Base-by-base conservation (phyloP, 345 rosid species). In the Kandelia obovata region DNA sequence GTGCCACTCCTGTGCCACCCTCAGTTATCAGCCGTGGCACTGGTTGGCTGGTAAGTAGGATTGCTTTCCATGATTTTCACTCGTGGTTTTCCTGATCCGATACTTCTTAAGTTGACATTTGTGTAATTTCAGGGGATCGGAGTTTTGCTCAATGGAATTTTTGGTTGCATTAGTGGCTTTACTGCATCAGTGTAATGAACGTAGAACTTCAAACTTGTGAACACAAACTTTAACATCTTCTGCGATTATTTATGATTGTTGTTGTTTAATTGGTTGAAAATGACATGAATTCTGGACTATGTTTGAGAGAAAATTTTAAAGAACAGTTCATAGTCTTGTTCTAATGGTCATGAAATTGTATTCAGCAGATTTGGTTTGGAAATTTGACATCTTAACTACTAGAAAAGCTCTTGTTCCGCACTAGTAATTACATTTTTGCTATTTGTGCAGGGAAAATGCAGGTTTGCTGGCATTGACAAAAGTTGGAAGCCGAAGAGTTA, bases 1-100 rank as follows among this genome's bases (percentile, higher is more conserved):
- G 94, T 65, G 97, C 97, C 35, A 91, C 97, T 31, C 96, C 84
- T 69, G 71, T 81, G 13, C 98, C 97, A 47, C 89, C 96, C 2
- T 88, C 91, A 0, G 88, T 91, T 28, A 78, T 91, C 58, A 84
- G 91, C 73, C 96, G 97, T 62, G 96, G 97, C 59, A 66, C 80
- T 28, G 97, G 98, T 46, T 89, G 97, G 96, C 91, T 84, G 88
- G 89, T 89, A 2, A 34, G 37, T 34, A 77, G 23, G 69, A 28
- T 53, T 9, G 34, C 23, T 64, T 65, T 46, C 23, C 5, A 7
- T n/a, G 17, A 51, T 10, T 25, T 58, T 67, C 26, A 13, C 27
- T n/a, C 34, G 26, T 53, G 27, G 46, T 37, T 47, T 75, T 62
- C 73, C 32, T 63, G 17, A 49, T 47, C 31, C 27, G 23, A 23